phyloP scores from a whole-genome alignment of 495 filamentous ascomycete genomes.

The Aspergillus kassunensis region DNA sequence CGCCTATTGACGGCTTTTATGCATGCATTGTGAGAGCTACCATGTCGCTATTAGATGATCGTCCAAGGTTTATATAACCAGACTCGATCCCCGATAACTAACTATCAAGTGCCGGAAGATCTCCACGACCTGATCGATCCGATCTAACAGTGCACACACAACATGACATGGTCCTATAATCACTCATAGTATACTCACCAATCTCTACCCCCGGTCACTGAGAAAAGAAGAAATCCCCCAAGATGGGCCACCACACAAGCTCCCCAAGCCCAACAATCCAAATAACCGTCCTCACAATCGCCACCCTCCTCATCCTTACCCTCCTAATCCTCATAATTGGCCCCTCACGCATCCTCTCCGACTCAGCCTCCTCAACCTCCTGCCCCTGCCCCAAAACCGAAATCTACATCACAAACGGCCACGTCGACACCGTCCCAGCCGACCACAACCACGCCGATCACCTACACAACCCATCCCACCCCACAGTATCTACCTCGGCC shows the following conservation, averaged over 20 bases:
- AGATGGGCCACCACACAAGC: neutral
- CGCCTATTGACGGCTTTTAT: neutral
- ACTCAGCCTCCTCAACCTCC: neutral
- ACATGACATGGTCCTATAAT: too few relatives aligned
- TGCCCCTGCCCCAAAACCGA: neutral
- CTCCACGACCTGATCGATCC: too few relatives aligned
- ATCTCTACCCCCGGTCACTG: too few relatives aligned
- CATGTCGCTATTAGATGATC: too few relatives aligned
- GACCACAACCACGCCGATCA: neutral
- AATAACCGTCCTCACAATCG: conserved; percentile 4
- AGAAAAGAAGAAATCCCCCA: neutral
- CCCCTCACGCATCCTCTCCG: neutral
- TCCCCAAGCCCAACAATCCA: neutral
- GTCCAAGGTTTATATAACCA: too few relatives aligned
- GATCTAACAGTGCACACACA: neutral
- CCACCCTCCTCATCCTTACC: conserved; percentile 9
- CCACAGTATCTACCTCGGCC: neutral
- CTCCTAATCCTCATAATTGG: conserved; percentile 8
- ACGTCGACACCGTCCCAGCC: neutral
- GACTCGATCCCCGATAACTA: too few relatives aligned
- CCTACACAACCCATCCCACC: neutral
- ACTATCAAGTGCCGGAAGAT: too few relatives aligned
- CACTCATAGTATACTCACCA: too few relatives aligned
- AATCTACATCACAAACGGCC: neutral
- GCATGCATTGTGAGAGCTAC: too few relatives aligned